These are phyloP conservation scores for Oligophagozyma castellii DNA, from an alignment of 1,139 yeast genomes.

Conservation along the genomic window DNA sequence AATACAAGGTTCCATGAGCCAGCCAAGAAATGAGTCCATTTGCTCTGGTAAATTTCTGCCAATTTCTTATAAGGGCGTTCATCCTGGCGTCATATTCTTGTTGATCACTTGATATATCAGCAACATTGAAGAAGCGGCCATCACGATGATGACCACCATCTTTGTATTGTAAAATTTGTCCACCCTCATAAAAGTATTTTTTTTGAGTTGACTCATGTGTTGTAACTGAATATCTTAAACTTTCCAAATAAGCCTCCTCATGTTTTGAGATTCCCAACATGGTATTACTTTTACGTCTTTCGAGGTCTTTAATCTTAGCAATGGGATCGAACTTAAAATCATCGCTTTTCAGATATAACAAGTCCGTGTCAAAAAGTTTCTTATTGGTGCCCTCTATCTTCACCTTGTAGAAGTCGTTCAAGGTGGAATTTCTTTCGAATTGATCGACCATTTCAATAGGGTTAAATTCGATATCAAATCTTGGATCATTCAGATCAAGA, in stretches of 20 bases:
- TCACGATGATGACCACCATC: slow-evolving; percentile 58
- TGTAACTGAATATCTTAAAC: slow-evolving; percentile 12
- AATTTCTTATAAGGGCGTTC: slow-evolving; percentile 41
- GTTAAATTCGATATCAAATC: not conserved
- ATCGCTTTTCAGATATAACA: slow-evolving; percentile 10
- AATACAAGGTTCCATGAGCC: slow-evolving; percentile 54
- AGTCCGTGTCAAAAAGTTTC: slow-evolving; percentile 4
- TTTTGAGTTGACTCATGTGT: slow-evolving; percentile 20
- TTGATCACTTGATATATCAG: slow-evolving; percentile 17
- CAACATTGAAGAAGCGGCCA: slow-evolving; percentile 58
- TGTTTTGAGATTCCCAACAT: slow-evolving; percentile 11
- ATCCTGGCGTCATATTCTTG: slow-evolving; percentile 33
- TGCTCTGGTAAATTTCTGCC: slow-evolving; percentile 44
- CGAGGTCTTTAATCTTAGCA: slow-evolving; percentile 15
- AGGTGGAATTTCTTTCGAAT: not conserved
- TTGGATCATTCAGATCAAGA: too few relatives aligned
- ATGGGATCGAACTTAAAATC: slow-evolving; percentile 19
- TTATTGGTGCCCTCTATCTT: slow-evolving; percentile 1
- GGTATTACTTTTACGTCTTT: slow-evolving; percentile 5
- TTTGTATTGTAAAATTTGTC: slow-evolving; percentile 8
- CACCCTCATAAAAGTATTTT: slow-evolving; percentile 40
- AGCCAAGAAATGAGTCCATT: slow-evolving; percentile 45
- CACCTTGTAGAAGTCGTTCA: not conserved
- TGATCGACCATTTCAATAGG: not conserved
- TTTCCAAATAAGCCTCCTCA: slow-evolving; percentile 15